Conservation (phyloP, 768 basidiomycete genomes). For the Auricularia cornea region DNA sequence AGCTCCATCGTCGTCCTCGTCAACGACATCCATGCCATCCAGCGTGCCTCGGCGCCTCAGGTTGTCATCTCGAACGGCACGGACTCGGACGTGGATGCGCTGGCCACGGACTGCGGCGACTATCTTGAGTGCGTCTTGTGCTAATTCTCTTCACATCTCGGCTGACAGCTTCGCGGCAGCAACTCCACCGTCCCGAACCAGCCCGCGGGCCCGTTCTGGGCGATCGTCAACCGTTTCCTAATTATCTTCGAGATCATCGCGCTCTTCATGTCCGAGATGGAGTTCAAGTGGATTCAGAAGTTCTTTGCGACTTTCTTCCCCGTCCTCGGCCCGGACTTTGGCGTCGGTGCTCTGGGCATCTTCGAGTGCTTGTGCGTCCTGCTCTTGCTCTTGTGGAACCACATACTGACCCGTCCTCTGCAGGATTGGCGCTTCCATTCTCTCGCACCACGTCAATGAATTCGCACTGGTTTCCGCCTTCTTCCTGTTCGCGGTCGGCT, state of each 20-base stretch:
- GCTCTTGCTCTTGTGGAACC: neutral
- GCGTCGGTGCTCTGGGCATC: conserved; percentile 77
- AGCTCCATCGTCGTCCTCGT: conserved; percentile 68
- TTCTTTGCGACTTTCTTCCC: conserved; percentile 86
- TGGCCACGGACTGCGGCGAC: conserved; percentile 47
- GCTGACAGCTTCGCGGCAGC: conserved; percentile 29
- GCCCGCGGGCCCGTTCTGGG: conserved; percentile 86
- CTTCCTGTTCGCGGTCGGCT: conserved; percentile 87
- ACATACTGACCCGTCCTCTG: neutral
- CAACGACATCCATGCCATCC: conserved; percentile 67
- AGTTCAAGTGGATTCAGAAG: conserved; percentile 53
- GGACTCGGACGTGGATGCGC: conserved; percentile 24
- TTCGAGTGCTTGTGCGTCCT: conserved; percentile 75
- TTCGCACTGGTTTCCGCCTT: conserved; percentile 89
- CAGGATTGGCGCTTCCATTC: conserved; percentile 42
- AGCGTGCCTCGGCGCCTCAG: conserved; percentile 44
- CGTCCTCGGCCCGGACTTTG: conserved; percentile 74
- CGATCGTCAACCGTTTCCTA: conserved; percentile 77
- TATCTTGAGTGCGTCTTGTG: conserved; percentile 57
- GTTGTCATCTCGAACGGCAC: conserved; percentile 19
- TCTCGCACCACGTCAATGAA: conserved; percentile 62
- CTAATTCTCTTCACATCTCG: neutral
- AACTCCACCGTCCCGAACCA: conserved; percentile 83
- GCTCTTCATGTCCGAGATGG: conserved; percentile 71
- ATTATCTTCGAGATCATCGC: conserved; percentile 79